These are phyloP conservation scores for Xylariaceae sp. DNA, from an alignment of 2,329 filamentous ascomycete genomes.

Conservation along the genomic window DNA sequence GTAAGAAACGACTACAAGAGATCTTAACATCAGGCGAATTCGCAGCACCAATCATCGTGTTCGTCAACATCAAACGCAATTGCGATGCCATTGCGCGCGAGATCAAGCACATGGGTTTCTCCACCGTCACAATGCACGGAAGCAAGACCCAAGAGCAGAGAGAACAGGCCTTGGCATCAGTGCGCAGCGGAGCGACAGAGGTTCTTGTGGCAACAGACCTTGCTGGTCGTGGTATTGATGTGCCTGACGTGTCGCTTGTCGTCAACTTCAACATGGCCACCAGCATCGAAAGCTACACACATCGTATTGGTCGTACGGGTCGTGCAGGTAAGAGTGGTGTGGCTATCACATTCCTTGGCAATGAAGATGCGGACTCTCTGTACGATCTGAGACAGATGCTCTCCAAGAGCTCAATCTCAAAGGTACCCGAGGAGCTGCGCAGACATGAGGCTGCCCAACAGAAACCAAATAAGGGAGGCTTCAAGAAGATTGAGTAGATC, in stretches of 20 bases:
- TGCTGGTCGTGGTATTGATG: slow-evolving; percentile 95
- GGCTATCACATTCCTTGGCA: slow-evolving; percentile 89
- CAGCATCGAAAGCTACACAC: slow-evolving; percentile 91
- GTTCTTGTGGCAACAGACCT: slow-evolving; percentile 94
- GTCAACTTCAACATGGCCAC: slow-evolving; percentile 99
- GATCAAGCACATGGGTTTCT: slow-evolving; percentile 91
- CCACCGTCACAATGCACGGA: slow-evolving; percentile 83
- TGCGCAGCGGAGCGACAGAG: slow-evolving; percentile 74
- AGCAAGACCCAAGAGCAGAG: slow-evolving; percentile 97
- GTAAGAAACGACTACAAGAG: slow-evolving; percentile 91
- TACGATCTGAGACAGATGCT: slow-evolving; percentile 97
- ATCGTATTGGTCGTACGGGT: slow-evolving; percentile 93
- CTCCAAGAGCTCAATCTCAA: slow-evolving; percentile 78
- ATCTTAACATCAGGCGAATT: slow-evolving; percentile 79
- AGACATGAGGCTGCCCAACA: slow-evolving; percentile 90
- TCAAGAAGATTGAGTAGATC: slow-evolving; percentile 28
- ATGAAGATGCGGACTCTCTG: slow-evolving; percentile 82
- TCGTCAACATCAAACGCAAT: slow-evolving; percentile 99
- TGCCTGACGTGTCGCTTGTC: slow-evolving; percentile 86
- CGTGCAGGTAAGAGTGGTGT: slow-evolving; percentile 96
- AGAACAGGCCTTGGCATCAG: slow-evolving; percentile 82
- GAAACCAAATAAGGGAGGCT: slow-evolving; percentile 50
- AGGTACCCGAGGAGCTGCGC: slow-evolving; percentile 84
- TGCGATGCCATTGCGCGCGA: slow-evolving; percentile 92
- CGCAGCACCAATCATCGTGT: slow-evolving; percentile 89